phyloP scores from a whole-genome alignment of 1,284 basidiomycete species.

The Sanghuangporus weigelae region DNA sequence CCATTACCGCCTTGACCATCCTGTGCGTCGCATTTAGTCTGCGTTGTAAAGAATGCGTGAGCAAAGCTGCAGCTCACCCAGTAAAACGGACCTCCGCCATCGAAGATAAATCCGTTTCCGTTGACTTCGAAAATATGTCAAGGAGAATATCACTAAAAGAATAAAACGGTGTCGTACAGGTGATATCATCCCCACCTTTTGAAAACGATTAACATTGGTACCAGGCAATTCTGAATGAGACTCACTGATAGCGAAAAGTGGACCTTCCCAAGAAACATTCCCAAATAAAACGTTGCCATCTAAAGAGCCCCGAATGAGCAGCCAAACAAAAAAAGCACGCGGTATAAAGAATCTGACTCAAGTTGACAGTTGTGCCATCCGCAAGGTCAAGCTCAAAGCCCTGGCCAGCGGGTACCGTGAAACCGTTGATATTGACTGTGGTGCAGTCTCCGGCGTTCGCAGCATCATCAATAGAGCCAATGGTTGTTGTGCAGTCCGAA shows the following conservation, averaged over 20 bases:
- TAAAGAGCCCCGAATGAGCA: conserved; percentile 10
- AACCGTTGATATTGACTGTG: conserved; percentile 41
- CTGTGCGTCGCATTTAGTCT: not conserved
- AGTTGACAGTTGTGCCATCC: conserved; percentile 28
- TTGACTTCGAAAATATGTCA: conserved; percentile 26
- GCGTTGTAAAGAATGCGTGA: not conserved
- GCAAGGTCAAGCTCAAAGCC: conserved; percentile 27
- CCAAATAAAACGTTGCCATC: conserved; percentile 31
- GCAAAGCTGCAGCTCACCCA: conserved; percentile 24
- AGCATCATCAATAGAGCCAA: conserved; percentile 39
- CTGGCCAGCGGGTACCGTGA: conserved; percentile 34
- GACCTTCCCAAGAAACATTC: conserved; percentile 29
- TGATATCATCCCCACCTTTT: conserved; percentile 25
- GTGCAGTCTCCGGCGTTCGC: conserved; percentile 39
- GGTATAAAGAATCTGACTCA: conserved; percentile 29
- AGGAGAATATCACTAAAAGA: not conserved
- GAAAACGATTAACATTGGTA: not conserved
- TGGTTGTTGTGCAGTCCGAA: conserved; percentile 35
- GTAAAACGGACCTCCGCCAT: conserved; percentile 36
- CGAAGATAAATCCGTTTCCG: conserved; percentile 35
- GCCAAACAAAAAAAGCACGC: not conserved
- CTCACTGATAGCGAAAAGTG: conserved; percentile 28
- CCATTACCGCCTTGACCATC: not conserved
- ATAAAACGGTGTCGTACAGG: conserved; percentile 20
- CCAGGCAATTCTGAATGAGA: not conserved